Evolutionary conservation across 1,139 yeast species (phyloP).

Genomic region (Geotrichum carabidarum): DNA sequence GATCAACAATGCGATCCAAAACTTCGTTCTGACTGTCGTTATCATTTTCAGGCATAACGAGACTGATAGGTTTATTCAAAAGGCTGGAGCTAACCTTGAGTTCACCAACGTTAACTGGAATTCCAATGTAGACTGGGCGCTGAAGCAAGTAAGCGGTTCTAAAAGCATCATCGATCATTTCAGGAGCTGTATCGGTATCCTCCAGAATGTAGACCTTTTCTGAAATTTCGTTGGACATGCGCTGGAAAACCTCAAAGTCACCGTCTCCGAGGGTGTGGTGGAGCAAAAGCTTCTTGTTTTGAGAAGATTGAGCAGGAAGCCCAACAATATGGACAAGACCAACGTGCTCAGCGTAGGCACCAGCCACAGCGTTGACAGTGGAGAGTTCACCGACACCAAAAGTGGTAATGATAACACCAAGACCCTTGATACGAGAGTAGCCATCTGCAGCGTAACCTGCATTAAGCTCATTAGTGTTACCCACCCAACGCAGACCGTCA

Average conservation of each 20-base stretch:
- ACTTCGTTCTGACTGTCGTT: slow-evolving; percentile 69
- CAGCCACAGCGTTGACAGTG: slow-evolving; percentile 62
- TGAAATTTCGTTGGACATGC: slow-evolving; percentile 67
- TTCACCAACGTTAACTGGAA: slow-evolving; percentile 79
- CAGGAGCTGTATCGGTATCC: slow-evolving; percentile 60
- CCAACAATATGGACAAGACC: slow-evolving; percentile 67
- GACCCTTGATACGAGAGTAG: slow-evolving; percentile 56
- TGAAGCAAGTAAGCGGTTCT: slow-evolving; percentile 66
- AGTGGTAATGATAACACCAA: slow-evolving; percentile 58
- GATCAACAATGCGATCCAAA: slow-evolving; percentile 49
- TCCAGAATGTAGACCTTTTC: slow-evolving; percentile 60
- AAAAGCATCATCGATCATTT: slow-evolving; percentile 67
- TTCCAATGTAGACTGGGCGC: slow-evolving; percentile 77
- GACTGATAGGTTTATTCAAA: slow-evolving; percentile 60
- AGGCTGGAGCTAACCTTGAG: slow-evolving; percentile 51
- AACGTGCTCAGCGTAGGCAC: slow-evolving; percentile 61
- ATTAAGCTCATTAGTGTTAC: slow-evolving; percentile 49
- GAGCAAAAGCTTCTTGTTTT: slow-evolving; percentile 53
- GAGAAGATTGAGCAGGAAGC: slow-evolving; percentile 56
- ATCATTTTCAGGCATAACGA: slow-evolving; percentile 58
- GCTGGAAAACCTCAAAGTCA: slow-evolving; percentile 71
- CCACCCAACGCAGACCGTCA: slow-evolving; percentile 39
- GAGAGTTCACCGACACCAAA: slow-evolving; percentile 72
- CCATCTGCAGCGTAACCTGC: slow-evolving; percentile 66
- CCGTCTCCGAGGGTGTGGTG: slow-evolving; percentile 80